phyloP scores from a whole-genome alignment of 805 yeast genomes.

The Zygoascus tannicola region DNA sequence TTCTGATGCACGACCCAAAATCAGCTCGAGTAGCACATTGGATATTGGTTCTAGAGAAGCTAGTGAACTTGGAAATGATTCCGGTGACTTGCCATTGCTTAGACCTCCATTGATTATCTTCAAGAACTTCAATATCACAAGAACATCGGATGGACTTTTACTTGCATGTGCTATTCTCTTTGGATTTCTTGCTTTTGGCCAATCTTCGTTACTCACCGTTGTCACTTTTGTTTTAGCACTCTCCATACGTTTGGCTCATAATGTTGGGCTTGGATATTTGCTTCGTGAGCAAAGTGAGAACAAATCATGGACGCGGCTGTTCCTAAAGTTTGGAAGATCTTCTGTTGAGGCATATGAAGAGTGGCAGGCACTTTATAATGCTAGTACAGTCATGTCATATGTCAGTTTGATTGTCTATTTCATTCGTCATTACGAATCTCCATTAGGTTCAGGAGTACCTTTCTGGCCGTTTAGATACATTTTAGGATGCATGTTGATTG shows the following conservation, averaged over 20 bases:
- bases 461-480: conserved; percentile 45
- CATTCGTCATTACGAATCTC: conserved; percentile 22
- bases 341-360: conserved; percentile 58
- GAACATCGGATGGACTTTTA: conserved; percentile 50
- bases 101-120: conserved; percentile 42
- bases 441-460: conserved; percentile 19
- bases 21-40: background rate
- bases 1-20: background rate
- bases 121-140: conserved; percentile 50
- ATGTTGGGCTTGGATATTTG: conserved; percentile 41
- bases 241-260: conserved; percentile 41
- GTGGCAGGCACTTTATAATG: conserved; percentile 60
- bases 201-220: conserved; percentile 26
- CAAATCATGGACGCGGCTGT: conserved; percentile 56
- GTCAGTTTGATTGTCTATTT: conserved; percentile 37
- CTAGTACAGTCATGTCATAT: conserved; percentile 45
- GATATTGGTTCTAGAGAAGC: background rate
- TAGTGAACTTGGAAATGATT: background rate
- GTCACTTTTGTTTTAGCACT: conserved; percentile 36
- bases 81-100: background rate
- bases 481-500: conserved; percentile 45
- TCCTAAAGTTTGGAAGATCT: conserved; percentile 54
- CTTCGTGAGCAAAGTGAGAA: conserved; percentile 49
- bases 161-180: conserved; percentile 39
- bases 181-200: conserved; percentile 26